Conservation (phyloP, 345 rosid species). For the Toxicodendron radicans region DNA sequence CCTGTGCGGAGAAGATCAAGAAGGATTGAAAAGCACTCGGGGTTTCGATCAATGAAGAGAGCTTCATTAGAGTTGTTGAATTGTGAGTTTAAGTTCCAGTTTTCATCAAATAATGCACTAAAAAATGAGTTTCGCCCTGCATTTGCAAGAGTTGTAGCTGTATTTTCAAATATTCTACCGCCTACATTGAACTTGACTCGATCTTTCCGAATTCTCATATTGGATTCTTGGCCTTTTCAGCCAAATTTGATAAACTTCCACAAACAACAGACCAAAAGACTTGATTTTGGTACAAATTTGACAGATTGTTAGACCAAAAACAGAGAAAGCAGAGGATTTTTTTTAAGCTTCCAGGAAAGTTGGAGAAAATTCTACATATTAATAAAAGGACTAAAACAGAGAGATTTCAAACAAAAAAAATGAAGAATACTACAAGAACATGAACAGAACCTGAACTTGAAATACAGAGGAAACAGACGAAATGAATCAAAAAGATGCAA, state of each 20-base stretch:
- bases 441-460: background rate
- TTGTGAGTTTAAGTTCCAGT: slow-evolving; percentile 55
- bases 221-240: slow-evolving; percentile 2
- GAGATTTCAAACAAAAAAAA: slow-evolving; percentile 1
- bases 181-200: slow-evolving; percentile 84
- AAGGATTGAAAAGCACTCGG: slow-evolving; percentile 85
- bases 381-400: slow-evolving; percentile 3
- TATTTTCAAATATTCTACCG: slow-evolving; percentile 84
- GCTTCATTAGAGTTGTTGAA: slow-evolving; percentile 29
- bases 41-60: slow-evolving; percentile 80
- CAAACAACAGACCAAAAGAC: background rate
- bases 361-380: slow-evolving; percentile 14
- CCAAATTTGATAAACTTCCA: background rate
- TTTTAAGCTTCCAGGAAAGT: slow-evolving; percentile 17
- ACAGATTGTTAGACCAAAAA: background rate
- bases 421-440: slow-evolving; percentile 9
- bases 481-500: slow-evolving; percentile 4
- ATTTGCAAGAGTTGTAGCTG: slow-evolving; percentile 90
- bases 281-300: background rate
- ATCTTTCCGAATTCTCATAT: slow-evolving; percentile 76
- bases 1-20: slow-evolving; percentile 99
- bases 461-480: slow-evolving; percentile 16
- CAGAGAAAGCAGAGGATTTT: slow-evolving; percentile 10
- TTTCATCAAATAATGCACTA: slow-evolving; percentile 79
- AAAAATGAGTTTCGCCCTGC: slow-evolving; percentile 89